Conservation (phyloP, 116 monocot species). For the Posidonia oceanica region DNA sequence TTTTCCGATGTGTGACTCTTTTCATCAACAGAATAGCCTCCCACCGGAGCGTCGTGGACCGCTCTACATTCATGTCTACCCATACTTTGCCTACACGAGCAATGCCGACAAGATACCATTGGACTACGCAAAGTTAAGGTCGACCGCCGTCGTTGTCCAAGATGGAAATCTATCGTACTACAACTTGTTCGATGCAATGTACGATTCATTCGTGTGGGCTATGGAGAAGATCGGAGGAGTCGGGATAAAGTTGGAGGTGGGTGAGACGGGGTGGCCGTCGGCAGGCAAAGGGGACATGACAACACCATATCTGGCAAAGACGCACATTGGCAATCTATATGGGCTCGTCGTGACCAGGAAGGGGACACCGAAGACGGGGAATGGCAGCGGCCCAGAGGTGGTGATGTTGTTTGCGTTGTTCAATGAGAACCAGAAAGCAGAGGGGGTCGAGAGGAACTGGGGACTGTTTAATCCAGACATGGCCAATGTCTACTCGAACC, state of each 20-base stretch:
- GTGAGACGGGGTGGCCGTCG: slow-evolving; percentile 8
- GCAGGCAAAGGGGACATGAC: slow-evolving; percentile 1
- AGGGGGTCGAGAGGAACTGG: neutral
- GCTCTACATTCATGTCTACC: neutral
- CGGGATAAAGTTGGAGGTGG: neutral
- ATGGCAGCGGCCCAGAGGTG: neutral
- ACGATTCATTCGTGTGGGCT: neutral
- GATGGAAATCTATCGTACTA: neutral
- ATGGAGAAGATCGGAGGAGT: slow-evolving; percentile 5
- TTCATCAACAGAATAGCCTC: neutral
- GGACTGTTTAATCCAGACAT: neutral
- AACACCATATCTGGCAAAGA: neutral
- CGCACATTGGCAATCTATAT: neutral
- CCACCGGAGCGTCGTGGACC: neutral
- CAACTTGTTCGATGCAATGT: slow-evolving; percentile 9
- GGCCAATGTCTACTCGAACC: too few relatives aligned
- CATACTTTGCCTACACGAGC: neutral
- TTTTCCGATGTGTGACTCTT: too few relatives aligned
- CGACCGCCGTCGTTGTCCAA: neutral
- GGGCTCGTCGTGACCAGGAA: neutral
- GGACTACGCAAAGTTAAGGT: neutral
- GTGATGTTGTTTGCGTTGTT: neutral
- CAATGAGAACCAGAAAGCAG: slow-evolving; percentile 8
- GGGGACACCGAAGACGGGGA: neutral
- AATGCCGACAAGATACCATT: neutral